These are phyloP conservation scores for Isoetes taiwanensis DNA, from an alignment of 75 land plant species.

Conservation along the genomic window DNA sequence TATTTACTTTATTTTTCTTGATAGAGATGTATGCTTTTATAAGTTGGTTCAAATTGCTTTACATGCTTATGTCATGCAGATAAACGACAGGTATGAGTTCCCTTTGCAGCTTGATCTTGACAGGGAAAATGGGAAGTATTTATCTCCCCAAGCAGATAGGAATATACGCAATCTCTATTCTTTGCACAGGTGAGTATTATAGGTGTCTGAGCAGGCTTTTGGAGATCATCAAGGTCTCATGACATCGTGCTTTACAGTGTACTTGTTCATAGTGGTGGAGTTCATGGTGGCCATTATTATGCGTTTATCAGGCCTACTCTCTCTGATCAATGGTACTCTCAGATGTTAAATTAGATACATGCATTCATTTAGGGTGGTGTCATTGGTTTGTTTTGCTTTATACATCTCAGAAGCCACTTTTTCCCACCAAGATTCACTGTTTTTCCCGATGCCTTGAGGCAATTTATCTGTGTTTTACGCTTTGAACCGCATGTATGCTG, in stretches of 20 bases:
- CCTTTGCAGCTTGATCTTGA: conserved; percentile 18
- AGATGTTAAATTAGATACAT: not conserved
- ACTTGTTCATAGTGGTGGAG: conserved; percentile 1
- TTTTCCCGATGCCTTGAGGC: no score
- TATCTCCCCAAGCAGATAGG: conserved; percentile 17
- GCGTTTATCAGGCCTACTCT: conserved; percentile 3
- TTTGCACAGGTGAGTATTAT: conserved; percentile 60
- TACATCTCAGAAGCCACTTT: no score
- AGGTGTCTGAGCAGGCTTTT: not conserved
- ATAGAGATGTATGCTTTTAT: not conserved
- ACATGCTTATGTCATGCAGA: conserved; percentile 6
- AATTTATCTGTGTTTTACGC: no score
- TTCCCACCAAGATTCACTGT: no score
- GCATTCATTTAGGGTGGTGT: no score
- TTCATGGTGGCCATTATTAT: conserved; percentile 4
- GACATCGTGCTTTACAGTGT: not conserved
- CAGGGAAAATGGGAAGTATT: conserved; percentile 20
- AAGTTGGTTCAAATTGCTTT: no score
- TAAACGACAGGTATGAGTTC: conserved; percentile 23
- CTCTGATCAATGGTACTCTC: conserved; percentile 7
- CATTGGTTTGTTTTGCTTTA: no score
- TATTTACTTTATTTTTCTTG: conserved; percentile 9
- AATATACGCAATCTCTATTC: conserved; percentile 83
- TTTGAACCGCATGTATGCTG: no score
- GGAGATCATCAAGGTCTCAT: not conserved